A percentile compares a stretch with the other conserved stretches of the same genome.
Evolutionary conservation across 31 red algal genomes (phyloP).

Genomic region (Odonthalia washingtoniensis): DNA sequence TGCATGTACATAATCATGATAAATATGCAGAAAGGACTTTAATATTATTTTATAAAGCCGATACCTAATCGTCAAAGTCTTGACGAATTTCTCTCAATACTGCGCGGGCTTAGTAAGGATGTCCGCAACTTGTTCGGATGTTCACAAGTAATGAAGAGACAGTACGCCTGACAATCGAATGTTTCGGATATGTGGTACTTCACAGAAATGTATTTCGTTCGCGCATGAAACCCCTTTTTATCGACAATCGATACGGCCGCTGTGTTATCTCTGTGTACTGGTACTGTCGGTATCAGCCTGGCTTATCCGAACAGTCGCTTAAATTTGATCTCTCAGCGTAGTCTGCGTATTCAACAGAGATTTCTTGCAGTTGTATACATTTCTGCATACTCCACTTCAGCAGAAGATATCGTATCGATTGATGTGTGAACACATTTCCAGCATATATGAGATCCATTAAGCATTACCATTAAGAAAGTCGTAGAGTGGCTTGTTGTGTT

Average conservation of each 20-base stretch:
- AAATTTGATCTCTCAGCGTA: neutral
- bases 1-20: too few relatives aligned
- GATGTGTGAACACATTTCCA: constrained; percentile 23
- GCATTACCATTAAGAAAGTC: neutral
- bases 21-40: too few relatives aligned
- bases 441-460: neutral
- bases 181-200: neutral
- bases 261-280: neutral
- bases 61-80: too few relatives aligned
- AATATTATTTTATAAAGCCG: too few relatives aligned
- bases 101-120: constrained; percentile 3
- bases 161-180: neutral
- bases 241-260: neutral
- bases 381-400: constrained; percentile 26
- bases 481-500: neutral
- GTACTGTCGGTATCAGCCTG: neutral
- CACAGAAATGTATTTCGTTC: neutral
- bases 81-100: too few relatives aligned
- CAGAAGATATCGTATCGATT: constrained; percentile 6
- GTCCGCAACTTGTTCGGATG: neutral
- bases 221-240: neutral
- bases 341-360: neutral
- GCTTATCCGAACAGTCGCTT: neutral
- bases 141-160: neutral
- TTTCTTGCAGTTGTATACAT: neutral